Evolutionary conservation across 208 protist species (phyloP).

Genomic region (Spongospora subterranea): DNA sequence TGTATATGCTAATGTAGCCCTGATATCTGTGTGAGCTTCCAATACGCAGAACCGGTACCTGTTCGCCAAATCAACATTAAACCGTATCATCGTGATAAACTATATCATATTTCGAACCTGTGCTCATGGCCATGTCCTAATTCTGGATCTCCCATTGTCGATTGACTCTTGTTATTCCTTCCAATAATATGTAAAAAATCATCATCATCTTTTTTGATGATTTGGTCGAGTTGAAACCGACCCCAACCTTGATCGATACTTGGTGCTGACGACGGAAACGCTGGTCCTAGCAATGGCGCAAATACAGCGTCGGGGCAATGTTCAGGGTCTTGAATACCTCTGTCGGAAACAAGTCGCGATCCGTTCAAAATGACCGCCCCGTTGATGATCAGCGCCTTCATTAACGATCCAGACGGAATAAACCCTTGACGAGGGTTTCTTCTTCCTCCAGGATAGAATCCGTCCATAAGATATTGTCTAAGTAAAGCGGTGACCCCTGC

Average conservation of each 20-base stretch:
- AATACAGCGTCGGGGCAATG: neutral
- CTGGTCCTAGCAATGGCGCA: neutral
- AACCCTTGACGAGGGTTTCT: neutral
- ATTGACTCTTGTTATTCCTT: neutral
- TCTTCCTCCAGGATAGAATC: neutral
- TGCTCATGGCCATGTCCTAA: neutral
- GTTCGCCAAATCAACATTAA: neutral
- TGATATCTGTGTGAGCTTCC: neutral
- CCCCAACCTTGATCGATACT: constrained; percentile 49
- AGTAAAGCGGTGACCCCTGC: constrained; percentile 5
- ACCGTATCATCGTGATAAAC: neutral
- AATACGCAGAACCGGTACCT: constrained; percentile 43
- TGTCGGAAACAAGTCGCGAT: neutral
- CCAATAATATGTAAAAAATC: constrained; percentile 2
- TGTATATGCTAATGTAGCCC: neutral
- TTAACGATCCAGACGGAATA: neutral
- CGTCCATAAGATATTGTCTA: constrained; percentile 41
- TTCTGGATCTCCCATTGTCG: constrained; percentile 46
- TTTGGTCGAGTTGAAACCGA: neutral
- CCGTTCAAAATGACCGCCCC: neutral
- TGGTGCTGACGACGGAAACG: neutral
- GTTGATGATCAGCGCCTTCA: constrained; percentile 30
- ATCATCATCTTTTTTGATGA: neutral
- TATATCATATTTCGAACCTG: neutral
- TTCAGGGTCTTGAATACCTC: neutral